Percentiles rank a stretch among this genome's conserved stretches.
Conservation (phyloP, 2,329 filamentous ascomycete genomes). For the Trichoderma sp. region DNA sequence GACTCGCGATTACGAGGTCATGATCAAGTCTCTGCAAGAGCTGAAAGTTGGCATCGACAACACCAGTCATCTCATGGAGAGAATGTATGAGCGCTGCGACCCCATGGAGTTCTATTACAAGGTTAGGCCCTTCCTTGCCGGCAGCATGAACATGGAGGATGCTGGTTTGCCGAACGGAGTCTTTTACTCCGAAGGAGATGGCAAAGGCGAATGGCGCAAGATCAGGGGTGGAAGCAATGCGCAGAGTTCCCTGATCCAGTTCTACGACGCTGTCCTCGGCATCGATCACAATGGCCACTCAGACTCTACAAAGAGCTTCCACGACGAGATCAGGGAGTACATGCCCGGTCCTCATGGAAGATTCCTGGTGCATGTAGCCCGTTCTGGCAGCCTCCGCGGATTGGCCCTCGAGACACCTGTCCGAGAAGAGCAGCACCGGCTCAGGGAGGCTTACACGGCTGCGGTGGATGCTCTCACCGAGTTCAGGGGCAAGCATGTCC, state of each 20-base stretch:
- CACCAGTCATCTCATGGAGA: constrained; percentile 68
- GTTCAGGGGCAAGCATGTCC: constrained; percentile 84
- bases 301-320: constrained; percentile 46
- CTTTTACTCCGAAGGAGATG: constrained; percentile 77
- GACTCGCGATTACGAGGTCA: constrained; percentile 59
- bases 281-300: constrained; percentile 68
- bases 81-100: constrained; percentile 90
- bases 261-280: constrained; percentile 85
- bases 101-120: constrained; percentile 87
- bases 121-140: constrained; percentile 86
- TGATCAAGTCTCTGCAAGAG: constrained; percentile 65
- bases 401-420: constrained; percentile 61
- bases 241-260: constrained; percentile 89
- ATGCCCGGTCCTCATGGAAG: constrained; percentile 85
- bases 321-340: constrained; percentile 77
- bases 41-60: constrained; percentile 71
- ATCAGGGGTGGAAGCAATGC: constrained; percentile 92
- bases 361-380: constrained; percentile 73
- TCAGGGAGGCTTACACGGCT: constrained; percentile 63
- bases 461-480: constrained; percentile 75
- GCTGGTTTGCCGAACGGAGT: constrained; percentile 83
- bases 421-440: constrained; percentile 53
- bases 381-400: constrained; percentile 73
- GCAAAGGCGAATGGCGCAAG: constrained; percentile 69
- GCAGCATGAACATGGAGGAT: constrained; percentile 88